Evolutionary conservation across 2,329 filamentous ascomycete genomes (phyloP).

Genomic region (Xenosphaeropsis pyriputrescens): DNA sequence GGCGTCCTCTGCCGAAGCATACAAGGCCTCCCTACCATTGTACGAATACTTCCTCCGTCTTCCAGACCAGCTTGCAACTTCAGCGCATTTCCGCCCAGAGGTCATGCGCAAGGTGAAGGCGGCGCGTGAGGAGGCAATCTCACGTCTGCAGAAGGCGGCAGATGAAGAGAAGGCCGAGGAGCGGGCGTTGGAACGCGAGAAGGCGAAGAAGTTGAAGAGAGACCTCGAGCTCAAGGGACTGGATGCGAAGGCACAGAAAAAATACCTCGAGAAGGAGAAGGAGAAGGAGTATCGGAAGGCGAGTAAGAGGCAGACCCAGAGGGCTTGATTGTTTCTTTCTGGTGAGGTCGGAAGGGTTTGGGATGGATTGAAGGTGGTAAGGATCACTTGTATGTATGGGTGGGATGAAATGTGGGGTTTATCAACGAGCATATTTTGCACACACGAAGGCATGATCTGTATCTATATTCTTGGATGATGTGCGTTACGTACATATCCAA

Average conservation of each 20-base stretch:
- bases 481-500: no score
- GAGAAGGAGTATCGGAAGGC: constrained; percentile 54
- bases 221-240: constrained; percentile 66
- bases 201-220: constrained; percentile 76
- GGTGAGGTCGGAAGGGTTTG: no score
- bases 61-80: constrained; percentile 64
- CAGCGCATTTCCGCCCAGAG: constrained; percentile 79
- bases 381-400: no score
- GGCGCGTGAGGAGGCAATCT: constrained; percentile 67
- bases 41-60: constrained; percentile 73
- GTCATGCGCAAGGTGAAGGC: constrained; percentile 71
- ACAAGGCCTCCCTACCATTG: constrained; percentile 53
- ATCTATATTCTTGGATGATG: no score
- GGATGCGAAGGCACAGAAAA: constrained; percentile 73
- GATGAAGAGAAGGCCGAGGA: constrained; percentile 76
- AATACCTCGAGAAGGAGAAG: constrained; percentile 67
- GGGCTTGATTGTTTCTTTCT: not conserved
- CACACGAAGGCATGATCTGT: no score
- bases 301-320: constrained; percentile 45
- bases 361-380: no score
- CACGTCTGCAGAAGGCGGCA: constrained; percentile 63
- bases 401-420: no score
- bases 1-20: constrained; percentile 47
- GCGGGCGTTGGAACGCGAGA: constrained; percentile 55
- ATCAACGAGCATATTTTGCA: no score